Evolutionary conservation across 176 grass and related monocot genomes (phyloP).

Genomic region (Eragrostis curvula): DNA sequence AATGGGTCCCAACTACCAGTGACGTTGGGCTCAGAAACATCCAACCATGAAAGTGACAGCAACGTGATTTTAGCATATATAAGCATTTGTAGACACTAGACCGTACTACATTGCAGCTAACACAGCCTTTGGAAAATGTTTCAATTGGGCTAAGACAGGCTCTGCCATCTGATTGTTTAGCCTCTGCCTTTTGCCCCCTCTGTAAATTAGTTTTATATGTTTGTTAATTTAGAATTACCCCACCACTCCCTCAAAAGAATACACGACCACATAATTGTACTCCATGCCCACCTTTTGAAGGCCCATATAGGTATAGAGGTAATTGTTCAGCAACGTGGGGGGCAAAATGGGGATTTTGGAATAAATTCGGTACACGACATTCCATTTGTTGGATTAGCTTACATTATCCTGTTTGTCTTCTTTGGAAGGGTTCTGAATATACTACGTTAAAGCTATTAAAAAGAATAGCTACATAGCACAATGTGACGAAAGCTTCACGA

Average conservation of each 20-base stretch:
- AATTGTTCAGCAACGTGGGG: slow-evolving; percentile 10
- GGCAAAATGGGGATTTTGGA: not conserved
- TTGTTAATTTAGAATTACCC: slow-evolving; percentile 49
- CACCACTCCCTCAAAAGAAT: slow-evolving; percentile 75
- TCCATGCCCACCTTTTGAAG: slow-evolving; percentile 53
- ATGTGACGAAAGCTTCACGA: slow-evolving; percentile 23
- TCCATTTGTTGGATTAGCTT: slow-evolving; percentile 37
- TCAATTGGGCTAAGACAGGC: slow-evolving; percentile 47
- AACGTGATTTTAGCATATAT: not conserved
- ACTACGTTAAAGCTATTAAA: slow-evolving; percentile 24
- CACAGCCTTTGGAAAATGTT: slow-evolving; percentile 36
- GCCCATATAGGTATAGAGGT: slow-evolving; percentile 38
- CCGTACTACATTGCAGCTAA: slow-evolving; percentile 33
- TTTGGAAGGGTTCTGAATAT: not conserved
- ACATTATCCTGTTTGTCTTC: slow-evolving; percentile 43
- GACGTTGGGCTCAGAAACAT: not conserved
- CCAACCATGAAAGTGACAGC: slow-evolving; percentile 31
- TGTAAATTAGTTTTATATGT: slow-evolving; percentile 4
- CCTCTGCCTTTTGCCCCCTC: slow-evolving; percentile 30
- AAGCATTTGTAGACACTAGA: slow-evolving; percentile 16
- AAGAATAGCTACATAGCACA: not conserved
- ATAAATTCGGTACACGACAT: slow-evolving; percentile 25
- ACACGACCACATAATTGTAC: slow-evolving; percentile 63
- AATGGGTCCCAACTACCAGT: slow-evolving; percentile 8
- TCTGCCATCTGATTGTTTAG: slow-evolving; percentile 51